Evolutionary conservation across 2,329 filamentous ascomycete genomes (phyloP), one percentile per base, ranked within the genome.

Genomic region (Phyllosticta citrichinensis): DNA sequence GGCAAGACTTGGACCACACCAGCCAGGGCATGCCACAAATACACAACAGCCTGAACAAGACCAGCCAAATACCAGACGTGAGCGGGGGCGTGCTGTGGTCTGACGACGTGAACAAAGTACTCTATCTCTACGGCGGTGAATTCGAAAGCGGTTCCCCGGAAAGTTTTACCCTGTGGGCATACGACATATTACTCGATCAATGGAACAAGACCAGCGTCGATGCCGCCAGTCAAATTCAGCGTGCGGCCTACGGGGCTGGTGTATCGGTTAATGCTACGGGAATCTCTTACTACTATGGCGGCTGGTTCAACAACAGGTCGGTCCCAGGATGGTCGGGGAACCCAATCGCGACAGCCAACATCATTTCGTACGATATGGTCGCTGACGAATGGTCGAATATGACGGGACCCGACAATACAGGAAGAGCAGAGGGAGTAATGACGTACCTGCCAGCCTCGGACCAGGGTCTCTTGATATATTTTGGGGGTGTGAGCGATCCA

Each of bases 61-160:
- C 84, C 62, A 73, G 73, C 17, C 77, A 79, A 2, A 75, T 86
- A n/a, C 84, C 84, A 0, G 73, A 74, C 63, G 72, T 80, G 8
- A 71, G 73, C 52, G 76, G 79, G 25, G 78, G 77, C 11, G 68
- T 79, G 2, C 71, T 87, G 12, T 87, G 84, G 84, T 75, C 78
- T 8, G 85, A 87, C 68, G 74, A 79, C 25, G 76, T 83, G 50
- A 87, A 87, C 72, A 85, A 86, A 68, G 76, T 79, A 52, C 79
- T 87, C 56, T 87, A 85, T 67, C 74, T 84, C 2, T 87, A 81
- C 66, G 85, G 84, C 11, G 85, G 85, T 54, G 81, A 86, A 64
- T 82, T 79, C 65, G 64, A 65, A 12, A 63, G 70, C 62, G 68
- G 67, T 47, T 63, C 50, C 52, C 80, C 82, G 0, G 72, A 75